phyloP scores from a whole-genome alignment of 192 early-diverging fungal genomes.

The Gamsiella multidivaricata region DNA sequence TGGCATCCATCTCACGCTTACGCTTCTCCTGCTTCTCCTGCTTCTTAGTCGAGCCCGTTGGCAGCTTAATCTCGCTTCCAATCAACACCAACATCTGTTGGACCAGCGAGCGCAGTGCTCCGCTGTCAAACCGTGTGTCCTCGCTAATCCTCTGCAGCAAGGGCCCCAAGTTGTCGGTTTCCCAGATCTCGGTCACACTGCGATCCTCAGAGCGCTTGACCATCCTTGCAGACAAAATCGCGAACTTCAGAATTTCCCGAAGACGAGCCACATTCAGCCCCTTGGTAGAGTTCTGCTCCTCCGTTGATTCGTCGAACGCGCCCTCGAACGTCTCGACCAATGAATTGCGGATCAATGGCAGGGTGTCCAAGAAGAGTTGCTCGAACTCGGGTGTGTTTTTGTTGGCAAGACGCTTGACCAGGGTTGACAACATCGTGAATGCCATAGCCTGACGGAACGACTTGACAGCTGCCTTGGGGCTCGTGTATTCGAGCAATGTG shows the following conservation, averaged over 20 bases:
- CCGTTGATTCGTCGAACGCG: constrained; percentile 23
- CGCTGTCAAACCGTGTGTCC: constrained; percentile 45
- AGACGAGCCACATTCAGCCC: constrained; percentile 52
- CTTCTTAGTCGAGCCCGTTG: constrained; percentile 30
- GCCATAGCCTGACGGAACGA: constrained; percentile 74
- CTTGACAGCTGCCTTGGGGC: constrained; percentile 65
- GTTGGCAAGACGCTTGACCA: constrained; percentile 57
- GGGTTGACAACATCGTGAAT: constrained; percentile 54
- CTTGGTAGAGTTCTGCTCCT: constrained; percentile 29
- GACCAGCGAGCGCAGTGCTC: constrained; percentile 50
- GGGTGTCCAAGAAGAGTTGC: constrained; percentile 37
- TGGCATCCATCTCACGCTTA: constrained; percentile 46
- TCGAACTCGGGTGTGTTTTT: constrained; percentile 55
- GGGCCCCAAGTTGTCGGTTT: constrained; percentile 48
- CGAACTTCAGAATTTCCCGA: constrained; percentile 57
- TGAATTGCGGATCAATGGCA: constrained; percentile 50
- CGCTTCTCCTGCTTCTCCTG: constrained; percentile 53
- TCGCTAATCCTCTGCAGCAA: constrained; percentile 46
- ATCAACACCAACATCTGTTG: constrained; percentile 54
- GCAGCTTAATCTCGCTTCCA: constrained; percentile 53
- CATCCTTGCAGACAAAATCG: constrained; percentile 48
- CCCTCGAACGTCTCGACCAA: constrained; percentile 55
- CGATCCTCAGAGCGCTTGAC: constrained; percentile 51
- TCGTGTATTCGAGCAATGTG: constrained; percentile 63
- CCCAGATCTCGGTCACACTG: constrained; percentile 42